Base-by-base conservation (phyloP, 129 eudicot species). In the Centaurea solstitialis region DNA sequence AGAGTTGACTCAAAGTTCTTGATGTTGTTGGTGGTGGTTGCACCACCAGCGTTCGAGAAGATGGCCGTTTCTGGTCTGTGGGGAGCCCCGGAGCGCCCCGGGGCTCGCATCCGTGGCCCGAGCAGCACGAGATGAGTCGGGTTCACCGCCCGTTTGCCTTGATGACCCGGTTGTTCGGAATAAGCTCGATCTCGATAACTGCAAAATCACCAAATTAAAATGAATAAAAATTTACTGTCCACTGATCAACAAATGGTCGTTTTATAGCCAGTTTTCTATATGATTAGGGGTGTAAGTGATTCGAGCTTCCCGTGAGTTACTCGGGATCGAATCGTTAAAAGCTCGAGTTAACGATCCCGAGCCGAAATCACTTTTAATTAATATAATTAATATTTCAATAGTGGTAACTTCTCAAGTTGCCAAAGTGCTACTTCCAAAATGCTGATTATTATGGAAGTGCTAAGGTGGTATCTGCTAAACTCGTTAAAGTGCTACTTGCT, bases 1-100 rank as follows among this genome's bases (percentile, higher is more conserved):
- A 93, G 88, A 81, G 94, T 81, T 5, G 94, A 86, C 33, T 89
- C 98, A 59, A 91, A 83, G 86, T 84, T 90, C 81, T 82, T 85
- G 17, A 78, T 78, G 84, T 87, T 89, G n/a, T 91, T 74, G 75
- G 83, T 80, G 59, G 59, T 13, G 18, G 59, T 17, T 12, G 22
- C 8, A 7, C 12, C 18, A 17, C 22, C 7, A 3, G 84, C 79
- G 20, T 82, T 90, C 95, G 87, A 23, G 92, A 92, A 62, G 92
- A 71, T 0, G 87, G 41, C 15, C 85, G 88, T 62, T 86, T 87
- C 28, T 90, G 82, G 43, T 92, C 93, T 1, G 90, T 76, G 53
- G 91, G 94, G 97, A 88, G 78, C 85, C 87, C 76, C 87, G 85
- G 17, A 87, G 97, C 45, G 92, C 90, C 18, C 79, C 39, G 73